Conservation (phyloP, 805 yeast species). For the Sugiyamaella marilandica region DNA sequence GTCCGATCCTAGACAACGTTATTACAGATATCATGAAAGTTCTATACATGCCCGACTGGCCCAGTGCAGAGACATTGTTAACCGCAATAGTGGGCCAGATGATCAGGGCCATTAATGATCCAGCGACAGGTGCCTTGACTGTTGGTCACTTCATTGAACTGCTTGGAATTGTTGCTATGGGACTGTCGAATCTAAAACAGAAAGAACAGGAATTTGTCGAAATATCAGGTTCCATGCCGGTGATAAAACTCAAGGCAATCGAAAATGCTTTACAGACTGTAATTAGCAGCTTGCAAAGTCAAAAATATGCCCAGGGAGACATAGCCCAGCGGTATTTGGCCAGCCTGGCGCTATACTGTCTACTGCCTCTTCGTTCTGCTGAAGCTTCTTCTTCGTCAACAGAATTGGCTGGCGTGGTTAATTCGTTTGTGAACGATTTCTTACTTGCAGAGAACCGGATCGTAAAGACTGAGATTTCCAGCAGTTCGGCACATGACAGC, state of each 20-base stretch:
- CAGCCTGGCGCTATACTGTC: background rate
- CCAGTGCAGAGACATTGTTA: conserved; percentile 52
- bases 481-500: background rate
- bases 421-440: background rate
- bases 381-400: background rate
- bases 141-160: conserved; percentile 55
- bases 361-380: background rate
- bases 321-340: background rate
- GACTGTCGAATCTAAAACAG: conserved; percentile 38
- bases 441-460: background rate
- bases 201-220: background rate
- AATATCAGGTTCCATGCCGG: background rate
- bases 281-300: background rate
- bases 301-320: background rate
- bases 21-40: conserved; percentile 52
- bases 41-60: conserved; percentile 55
- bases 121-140: conserved; percentile 21
- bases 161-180: conserved; percentile 56
- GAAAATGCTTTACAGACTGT: background rate
- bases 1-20: conserved; percentile 44
- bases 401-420: background rate
- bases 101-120: conserved; percentile 24
- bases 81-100: conserved; percentile 42
- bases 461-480: background rate
- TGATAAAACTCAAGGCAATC: background rate